These are phyloP conservation scores for Neophaeococcomyces aloes DNA, from an alignment of 2,329 filamentous ascomycete genomes.

Conservation along the genomic window DNA sequence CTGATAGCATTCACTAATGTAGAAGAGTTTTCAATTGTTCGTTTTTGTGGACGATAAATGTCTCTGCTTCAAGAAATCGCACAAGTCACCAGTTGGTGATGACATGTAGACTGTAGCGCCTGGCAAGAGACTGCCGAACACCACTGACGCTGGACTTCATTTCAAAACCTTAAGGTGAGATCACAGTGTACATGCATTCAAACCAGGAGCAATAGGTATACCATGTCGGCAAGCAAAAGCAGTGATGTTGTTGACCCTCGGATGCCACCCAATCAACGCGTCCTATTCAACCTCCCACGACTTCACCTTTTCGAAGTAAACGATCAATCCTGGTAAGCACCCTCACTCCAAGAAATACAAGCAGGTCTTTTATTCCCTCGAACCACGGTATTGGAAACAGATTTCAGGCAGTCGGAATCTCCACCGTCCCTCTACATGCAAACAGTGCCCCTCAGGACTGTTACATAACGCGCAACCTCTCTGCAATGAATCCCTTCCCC, in stretches of 20 bases:
- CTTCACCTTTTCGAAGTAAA: conserved; percentile 56
- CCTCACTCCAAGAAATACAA: neutral
- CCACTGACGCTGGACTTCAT: no score
- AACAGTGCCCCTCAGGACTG: neutral
- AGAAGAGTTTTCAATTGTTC: no score
- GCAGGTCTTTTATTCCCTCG: no score
- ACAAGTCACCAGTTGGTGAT: no score
- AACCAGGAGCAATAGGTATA: neutral
- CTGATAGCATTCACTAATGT: no score
- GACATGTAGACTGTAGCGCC: no score
- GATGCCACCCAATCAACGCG: conserved; percentile 2
- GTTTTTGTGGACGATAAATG: no score
- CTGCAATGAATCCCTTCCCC: neutral
- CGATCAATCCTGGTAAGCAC: conserved; percentile 51
- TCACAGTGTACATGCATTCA: neutral
- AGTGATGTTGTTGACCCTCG: neutral
- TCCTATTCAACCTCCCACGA: conserved; percentile 10
- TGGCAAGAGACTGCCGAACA: no score
- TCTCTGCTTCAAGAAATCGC: no score
- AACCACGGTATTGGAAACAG: no score
- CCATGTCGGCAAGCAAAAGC: neutral
- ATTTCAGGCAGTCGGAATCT: no score
- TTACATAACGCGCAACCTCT: neutral
- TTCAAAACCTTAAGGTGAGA: neutral
- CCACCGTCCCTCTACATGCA: no score